These are phyloP conservation scores for Pisolithus sp. DNA, from an alignment of 768 basidiomycete genomes.

Conservation along the genomic window DNA sequence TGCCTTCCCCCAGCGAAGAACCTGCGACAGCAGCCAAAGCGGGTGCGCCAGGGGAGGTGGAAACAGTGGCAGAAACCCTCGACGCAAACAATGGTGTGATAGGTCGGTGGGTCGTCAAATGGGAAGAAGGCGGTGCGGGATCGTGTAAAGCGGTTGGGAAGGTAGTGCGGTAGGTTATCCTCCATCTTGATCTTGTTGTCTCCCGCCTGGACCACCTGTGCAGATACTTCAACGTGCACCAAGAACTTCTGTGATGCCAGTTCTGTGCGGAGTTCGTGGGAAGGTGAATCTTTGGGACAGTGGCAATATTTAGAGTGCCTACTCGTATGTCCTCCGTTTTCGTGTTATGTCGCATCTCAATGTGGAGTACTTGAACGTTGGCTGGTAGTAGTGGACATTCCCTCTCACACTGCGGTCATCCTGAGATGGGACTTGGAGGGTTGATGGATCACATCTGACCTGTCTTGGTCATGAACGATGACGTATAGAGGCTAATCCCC, in stretches of 20 bases:
- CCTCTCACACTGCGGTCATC: too few species aligned
- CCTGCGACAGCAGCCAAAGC: slow-evolving; percentile 24
- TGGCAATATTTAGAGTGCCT: not conserved
- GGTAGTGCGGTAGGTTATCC: slow-evolving; percentile 52
- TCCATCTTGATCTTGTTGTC: not conserved
- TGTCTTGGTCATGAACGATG: too few species aligned
- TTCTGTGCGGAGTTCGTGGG: not conserved
- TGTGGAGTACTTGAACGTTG: too few species aligned
- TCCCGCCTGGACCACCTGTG: too few species aligned
- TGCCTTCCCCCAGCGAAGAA: slow-evolving; percentile 34
- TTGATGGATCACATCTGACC: too few species aligned
- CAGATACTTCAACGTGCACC: slow-evolving; percentile 50
- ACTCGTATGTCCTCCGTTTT: not conserved
- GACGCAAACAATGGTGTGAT: slow-evolving; percentile 52
- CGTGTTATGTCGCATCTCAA: too few species aligned
- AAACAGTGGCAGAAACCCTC: slow-evolving; percentile 75
- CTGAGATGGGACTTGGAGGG: too few species aligned
- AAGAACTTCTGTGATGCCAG: slow-evolving; percentile 34
- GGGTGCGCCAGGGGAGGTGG: slow-evolving; percentile 46
- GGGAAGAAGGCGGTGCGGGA: slow-evolving; percentile 62
- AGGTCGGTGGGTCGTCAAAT: slow-evolving; percentile 75
- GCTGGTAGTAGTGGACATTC: too few species aligned
- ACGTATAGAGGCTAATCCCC: too few species aligned
- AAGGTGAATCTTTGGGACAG: not conserved
- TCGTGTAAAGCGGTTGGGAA: slow-evolving; percentile 57